Conservation (phyloP, 441 rosid species). For the Corymbia citriodora region DNA sequence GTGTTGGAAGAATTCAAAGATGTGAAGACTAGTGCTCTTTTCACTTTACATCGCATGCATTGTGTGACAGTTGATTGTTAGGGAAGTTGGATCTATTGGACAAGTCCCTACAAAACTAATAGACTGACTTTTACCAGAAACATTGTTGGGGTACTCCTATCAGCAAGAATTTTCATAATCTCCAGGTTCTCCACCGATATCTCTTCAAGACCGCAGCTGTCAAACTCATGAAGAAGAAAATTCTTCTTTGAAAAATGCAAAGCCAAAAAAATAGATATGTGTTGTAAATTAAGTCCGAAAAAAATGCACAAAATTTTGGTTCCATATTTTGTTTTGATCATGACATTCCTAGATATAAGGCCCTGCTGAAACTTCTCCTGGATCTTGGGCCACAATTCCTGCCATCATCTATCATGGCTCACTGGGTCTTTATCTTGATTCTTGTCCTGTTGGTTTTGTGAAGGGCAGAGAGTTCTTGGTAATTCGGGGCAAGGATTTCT, state of each 20-base stretch:
- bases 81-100: background rate
- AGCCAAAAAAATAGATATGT: no score
- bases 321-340: no score
- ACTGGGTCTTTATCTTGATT: background rate
- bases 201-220: background rate
- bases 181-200: background rate
- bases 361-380: background rate
- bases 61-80: background rate
- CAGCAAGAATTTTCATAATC: background rate
- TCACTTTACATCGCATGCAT: background rate
- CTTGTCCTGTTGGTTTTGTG: background rate
- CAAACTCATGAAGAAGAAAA: background rate
- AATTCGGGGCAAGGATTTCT: background rate
- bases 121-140: background rate
- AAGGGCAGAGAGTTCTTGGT: background rate
- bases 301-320: no score
- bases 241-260: no score
- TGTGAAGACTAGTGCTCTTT: background rate
- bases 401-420: background rate
- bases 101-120: background rate
- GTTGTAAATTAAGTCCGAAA: no score
- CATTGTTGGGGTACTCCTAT: background rate
- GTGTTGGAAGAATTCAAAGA: background rate
- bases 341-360: no score
- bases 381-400: background rate